Conservation (phyloP, 208 protist species). For the Trypanosomatidae sp. region DNA sequence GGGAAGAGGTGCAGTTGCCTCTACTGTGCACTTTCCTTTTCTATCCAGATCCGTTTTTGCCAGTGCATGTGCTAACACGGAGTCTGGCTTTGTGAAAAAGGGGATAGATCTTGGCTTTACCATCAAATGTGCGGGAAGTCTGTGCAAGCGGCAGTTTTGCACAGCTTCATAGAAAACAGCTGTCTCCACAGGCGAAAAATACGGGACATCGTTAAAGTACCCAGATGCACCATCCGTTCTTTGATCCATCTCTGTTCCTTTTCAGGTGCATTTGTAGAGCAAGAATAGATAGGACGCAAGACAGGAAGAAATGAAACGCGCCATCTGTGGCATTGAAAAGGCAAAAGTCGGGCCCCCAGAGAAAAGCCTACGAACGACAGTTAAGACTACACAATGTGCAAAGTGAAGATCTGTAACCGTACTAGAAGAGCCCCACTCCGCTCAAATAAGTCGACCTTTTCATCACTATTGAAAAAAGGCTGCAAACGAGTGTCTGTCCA, state of each 20-base stretch:
- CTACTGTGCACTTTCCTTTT: conserved; percentile 9
- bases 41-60: neutral
- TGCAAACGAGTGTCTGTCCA: conserved; percentile 22
- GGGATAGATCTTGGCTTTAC: conserved; percentile 23
- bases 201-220: conserved; percentile 73
- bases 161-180: conserved; percentile 64
- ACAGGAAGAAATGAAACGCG: neutral
- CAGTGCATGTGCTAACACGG: conserved; percentile 5
- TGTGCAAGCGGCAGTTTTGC: conserved; percentile 46
- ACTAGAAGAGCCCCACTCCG: neutral
- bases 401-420: neutral
- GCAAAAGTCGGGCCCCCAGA: neutral
- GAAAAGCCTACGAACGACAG: neutral
- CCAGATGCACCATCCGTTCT: conserved; percentile 41
- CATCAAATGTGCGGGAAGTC: conserved; percentile 56
- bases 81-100: conserved; percentile 48
- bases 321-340: neutral
- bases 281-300: neutral
- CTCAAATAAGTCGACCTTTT: conserved; percentile 7
- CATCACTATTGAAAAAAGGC: conserved; percentile 7
- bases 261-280: neutral
- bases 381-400: neutral
- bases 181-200: conserved; percentile 62
- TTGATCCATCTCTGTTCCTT: conserved; percentile 18
- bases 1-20: conserved; percentile 17